Percentiles rank a stretch among this genome's conserved stretches.
These are phyloP conservation scores for Perkinsela sp. DNA, from an alignment of 208 protist genomes.

Conservation along the genomic window DNA sequence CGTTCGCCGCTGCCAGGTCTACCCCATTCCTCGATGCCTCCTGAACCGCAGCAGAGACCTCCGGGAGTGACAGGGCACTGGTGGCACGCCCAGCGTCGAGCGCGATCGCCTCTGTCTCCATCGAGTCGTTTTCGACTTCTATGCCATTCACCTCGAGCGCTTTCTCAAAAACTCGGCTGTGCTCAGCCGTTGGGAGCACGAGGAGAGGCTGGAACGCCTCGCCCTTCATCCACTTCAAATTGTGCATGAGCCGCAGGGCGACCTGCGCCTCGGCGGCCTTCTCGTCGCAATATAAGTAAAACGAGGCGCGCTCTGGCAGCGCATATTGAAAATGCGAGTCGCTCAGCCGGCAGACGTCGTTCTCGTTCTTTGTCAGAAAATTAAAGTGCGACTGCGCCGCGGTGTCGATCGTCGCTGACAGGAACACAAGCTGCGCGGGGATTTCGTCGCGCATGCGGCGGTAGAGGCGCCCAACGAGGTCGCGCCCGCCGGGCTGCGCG, in stretches of 20 bases:
- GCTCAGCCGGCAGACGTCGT: not conserved
- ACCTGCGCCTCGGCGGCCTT: not conserved
- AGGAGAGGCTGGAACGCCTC: not conserved
- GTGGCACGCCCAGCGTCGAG: not conserved
- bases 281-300: not conserved
- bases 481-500: not conserved
- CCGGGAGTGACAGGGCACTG: not conserved
- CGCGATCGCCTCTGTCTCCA: not conserved
- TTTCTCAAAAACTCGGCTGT: not conserved
- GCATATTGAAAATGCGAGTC: not conserved
- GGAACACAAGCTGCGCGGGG: not conserved
- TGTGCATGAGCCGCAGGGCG: not conserved
- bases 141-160: not conserved
- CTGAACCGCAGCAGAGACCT: not conserved
- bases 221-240: not conserved
- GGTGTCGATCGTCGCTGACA: not conserved
- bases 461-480: not conserved
- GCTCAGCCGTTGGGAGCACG: not conserved
- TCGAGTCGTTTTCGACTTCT: not conserved
- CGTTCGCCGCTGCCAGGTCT: not conserved
- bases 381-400: not conserved
- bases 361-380: not conserved
- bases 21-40: not conserved
- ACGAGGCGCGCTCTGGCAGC: not conserved
- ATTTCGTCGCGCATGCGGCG: not conserved